These are phyloP conservation scores for Lachnellula subtilissima DNA, from an alignment of 2,329 filamentous ascomycete genomes.

Conservation along the genomic window DNA sequence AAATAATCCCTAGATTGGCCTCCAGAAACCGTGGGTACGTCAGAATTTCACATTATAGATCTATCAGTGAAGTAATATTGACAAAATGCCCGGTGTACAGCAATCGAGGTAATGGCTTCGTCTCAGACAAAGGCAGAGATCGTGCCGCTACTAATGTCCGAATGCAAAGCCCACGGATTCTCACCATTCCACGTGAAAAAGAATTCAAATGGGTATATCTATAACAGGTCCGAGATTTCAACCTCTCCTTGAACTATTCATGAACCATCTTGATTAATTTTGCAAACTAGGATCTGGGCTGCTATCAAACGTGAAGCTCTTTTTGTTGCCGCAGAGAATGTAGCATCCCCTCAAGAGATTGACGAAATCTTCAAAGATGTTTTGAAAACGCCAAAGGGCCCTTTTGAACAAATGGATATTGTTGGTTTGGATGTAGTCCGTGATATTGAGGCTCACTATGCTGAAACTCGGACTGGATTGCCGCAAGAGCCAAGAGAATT, in stretches of 20 bases:
- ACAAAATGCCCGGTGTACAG: not conserved
- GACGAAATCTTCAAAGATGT: conserved; percentile 37
- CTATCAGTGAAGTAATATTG: no score
- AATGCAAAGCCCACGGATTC: conserved; percentile 34
- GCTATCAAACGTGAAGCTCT: conserved; percentile 39
- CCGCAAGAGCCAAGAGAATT: conserved; percentile 30
- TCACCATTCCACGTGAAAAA: conserved; percentile 34
- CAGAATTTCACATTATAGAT: no score
- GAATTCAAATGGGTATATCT: conserved; percentile 36
- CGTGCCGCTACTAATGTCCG: conserved; percentile 28
- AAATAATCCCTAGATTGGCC: conserved; percentile 32
- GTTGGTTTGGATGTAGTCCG: conserved; percentile 37
- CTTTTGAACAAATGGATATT: conserved; percentile 38
- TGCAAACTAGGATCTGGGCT: conserved; percentile 33
- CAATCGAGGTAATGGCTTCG: conserved; percentile 37
- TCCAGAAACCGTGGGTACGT: conserved; percentile 27
- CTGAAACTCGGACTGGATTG: conserved; percentile 27
- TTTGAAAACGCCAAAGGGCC: conserved; percentile 34
- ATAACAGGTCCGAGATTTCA: conserved; percentile 22
- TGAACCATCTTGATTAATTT: no score
- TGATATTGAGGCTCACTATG: conserved; percentile 38
- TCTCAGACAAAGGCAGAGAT: conserved; percentile 29
- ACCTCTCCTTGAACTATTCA: no score
- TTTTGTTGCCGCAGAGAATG: conserved; percentile 31
- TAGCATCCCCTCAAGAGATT: conserved; percentile 34